Base-by-base conservation (phyloP, 345 rosid species). In the Rhodomyrtus tomentosa region DNA sequence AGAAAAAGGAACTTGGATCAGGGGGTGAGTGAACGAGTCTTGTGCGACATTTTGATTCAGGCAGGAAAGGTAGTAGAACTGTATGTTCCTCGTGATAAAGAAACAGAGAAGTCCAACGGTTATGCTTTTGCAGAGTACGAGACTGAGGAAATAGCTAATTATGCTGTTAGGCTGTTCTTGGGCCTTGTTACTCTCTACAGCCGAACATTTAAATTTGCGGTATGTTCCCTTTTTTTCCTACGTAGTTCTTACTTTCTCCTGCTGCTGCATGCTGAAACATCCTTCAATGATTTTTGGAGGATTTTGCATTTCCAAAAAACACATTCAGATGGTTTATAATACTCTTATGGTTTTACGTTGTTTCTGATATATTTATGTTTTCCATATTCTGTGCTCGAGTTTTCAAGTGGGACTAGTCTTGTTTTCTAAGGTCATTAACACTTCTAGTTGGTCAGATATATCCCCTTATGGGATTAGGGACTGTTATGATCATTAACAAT, bases 81-180 rank as follows among this genome's bases (percentile, higher is more conserved):
- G 84, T 87, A 95, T 87, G 91, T 97, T 45, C 99, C 98, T 82
- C 92, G 94, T 25, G 98, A 97, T 85, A 92, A 88, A 86, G 98
- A 94, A 86, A 95, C 98, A 18, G 98, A 95, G 81, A 93, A 84
- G 85, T 96, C 96, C 53, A 95, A 95, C 90, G n/a, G n/a, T n/a
- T n/a, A n/a, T n/a, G n/a, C 98, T 1, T 97, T 97, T 84, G 99
- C 94, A 5, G 96, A 94, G 89, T 97, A 92, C 49, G 99, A 97
- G 82, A 21, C 95, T 36, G 84, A n/a, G 84, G 96, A 95, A 86
- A 89, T 95, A 87, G 99, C 99, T 1, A 94, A 95, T 29, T 97
- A 97, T 87, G 98, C 99, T 52, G 94, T 95, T 55, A 95, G 90
- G 93, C 98, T 95, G 80, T 97, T 95, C 91, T 89, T 98, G 15